These are phyloP conservation scores for Ambrosia artemisiifolia DNA, from an alignment of 129 eudicot genomes.

Conservation along the genomic window DNA sequence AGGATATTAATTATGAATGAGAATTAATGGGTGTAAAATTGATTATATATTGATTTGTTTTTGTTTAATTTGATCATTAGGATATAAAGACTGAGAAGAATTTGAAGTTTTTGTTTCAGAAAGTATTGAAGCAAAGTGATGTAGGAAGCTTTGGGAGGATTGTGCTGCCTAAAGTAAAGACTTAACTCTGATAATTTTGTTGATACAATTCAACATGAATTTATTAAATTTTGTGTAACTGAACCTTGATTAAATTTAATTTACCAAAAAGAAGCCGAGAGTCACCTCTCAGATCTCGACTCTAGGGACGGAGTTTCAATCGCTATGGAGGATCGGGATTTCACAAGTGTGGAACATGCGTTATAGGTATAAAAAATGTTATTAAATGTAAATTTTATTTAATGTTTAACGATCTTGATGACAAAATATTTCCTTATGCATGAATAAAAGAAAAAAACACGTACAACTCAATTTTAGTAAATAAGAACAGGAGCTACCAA, in stretches of 20 bases:
- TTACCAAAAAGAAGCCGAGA: constrained; percentile 34
- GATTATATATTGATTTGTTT: not conserved
- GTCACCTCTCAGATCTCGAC: constrained; percentile 84
- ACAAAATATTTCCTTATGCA: no score
- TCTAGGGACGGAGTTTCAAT: constrained; percentile 80
- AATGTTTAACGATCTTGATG: not conserved
- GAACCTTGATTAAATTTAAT: not conserved
- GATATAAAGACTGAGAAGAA: constrained; percentile 76
- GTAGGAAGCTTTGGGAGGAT: constrained; percentile 98
- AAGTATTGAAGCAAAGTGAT: constrained; percentile 98
- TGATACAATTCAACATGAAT: not conserved
- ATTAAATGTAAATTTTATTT: not conserved
- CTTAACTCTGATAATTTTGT: not conserved
- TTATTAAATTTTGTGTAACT: not conserved
- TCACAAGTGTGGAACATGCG: constrained; percentile 97
- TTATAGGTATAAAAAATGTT: constrained; percentile 56
- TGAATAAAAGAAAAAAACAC: no score
- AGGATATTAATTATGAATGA: no score
- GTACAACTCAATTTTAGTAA: no score
- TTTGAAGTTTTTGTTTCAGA: constrained; percentile 82
- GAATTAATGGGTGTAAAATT: not conserved
- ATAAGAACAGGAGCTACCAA: no score
- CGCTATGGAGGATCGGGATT: constrained; percentile 90
- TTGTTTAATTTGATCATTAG: constrained; percentile 28
- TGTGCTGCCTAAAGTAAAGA: constrained; percentile 75